Percentiles rank a stretch among this genome's conserved stretches.
phyloP scores from a whole-genome alignment of 352 stramenopile species.

The Phytophthora niederhauseri region DNA sequence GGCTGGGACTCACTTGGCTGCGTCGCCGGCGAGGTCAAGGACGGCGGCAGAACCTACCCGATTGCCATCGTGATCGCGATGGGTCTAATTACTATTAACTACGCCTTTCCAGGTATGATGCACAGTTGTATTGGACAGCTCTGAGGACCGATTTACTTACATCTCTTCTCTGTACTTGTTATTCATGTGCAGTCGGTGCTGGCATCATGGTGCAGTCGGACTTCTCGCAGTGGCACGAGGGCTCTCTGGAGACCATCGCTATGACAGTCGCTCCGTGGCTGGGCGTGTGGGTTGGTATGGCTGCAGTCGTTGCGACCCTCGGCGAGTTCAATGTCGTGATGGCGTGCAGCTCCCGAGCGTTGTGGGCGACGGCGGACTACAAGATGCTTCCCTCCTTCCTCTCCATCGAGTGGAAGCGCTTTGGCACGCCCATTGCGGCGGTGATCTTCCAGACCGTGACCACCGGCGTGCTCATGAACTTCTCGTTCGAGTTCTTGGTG shows the following conservation, averaged over 20 bases:
- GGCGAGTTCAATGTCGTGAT: constrained; percentile 91
- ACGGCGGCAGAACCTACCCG: constrained; percentile 80
- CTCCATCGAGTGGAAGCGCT: constrained; percentile 70
- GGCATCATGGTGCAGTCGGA: constrained; percentile 83
- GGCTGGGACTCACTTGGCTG: constrained; percentile 86
- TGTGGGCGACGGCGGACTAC: constrained; percentile 86
- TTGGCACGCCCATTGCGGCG: constrained; percentile 78
- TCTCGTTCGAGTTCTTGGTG: constrained; percentile 84
- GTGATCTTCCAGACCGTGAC: constrained; percentile 80
- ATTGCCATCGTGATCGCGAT: constrained; percentile 86
- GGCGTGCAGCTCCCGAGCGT: constrained; percentile 77
- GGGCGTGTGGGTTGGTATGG: constrained; percentile 80
- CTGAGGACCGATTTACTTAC: neutral
- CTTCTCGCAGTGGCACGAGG: constrained; percentile 73
- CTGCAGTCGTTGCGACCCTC: constrained; percentile 77
- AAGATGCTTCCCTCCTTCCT: constrained; percentile 81
- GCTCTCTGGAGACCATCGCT: constrained; percentile 76
- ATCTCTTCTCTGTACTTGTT: constrained; percentile 3
- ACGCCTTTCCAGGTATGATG: constrained; percentile 69
- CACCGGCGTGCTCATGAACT: constrained; percentile 84
- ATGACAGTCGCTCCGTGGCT: constrained; percentile 78
- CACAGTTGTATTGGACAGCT: neutral
- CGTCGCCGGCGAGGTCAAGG: constrained; percentile 86
- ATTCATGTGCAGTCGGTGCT: constrained; percentile 49
- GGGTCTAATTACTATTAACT: constrained; percentile 86